Evolutionary conservation across 1,284 basidiomycete genomes (phyloP).

Genomic region (Malassezia arunalokei): DNA sequence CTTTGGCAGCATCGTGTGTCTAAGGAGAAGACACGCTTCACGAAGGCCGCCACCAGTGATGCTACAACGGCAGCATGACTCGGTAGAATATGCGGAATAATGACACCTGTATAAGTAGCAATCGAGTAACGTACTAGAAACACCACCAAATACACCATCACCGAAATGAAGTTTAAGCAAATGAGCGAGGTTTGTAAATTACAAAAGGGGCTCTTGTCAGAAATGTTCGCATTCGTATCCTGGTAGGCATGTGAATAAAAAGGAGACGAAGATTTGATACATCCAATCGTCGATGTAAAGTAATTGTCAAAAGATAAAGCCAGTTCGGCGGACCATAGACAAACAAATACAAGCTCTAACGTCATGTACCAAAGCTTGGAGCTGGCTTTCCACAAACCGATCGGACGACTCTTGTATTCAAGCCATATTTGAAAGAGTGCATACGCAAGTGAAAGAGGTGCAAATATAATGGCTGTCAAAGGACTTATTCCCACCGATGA

Average conservation of each 20-base stretch:
- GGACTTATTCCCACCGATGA: constrained; percentile 69
- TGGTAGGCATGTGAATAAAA: constrained; percentile 52
- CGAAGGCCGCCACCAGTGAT: neutral
- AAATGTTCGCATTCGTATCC: constrained; percentile 22
- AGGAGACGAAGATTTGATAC: constrained; percentile 45
- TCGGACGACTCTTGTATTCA: constrained; percentile 78
- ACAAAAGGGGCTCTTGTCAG: constrained; percentile 52
- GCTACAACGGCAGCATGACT: neutral
- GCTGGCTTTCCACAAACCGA: constrained; percentile 64
- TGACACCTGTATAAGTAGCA: constrained; percentile 9
- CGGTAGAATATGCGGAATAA: constrained; percentile 34
- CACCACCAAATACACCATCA: constrained; percentile 40
- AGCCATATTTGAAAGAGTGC: constrained; percentile 53
- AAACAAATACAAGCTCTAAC: constrained; percentile 64
- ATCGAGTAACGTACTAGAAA: constrained; percentile 22
- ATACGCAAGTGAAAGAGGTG: constrained; percentile 69
- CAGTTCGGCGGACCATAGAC: constrained; percentile 78
- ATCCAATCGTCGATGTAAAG: constrained; percentile 71
- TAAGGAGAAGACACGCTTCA: neutral
- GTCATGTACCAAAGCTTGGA: constrained; percentile 40
- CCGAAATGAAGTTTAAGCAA: constrained; percentile 51
- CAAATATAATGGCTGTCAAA: constrained; percentile 71
- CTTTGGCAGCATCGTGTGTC: constrained; percentile 5
- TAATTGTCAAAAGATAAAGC: constrained; percentile 79
- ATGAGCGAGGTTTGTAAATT: constrained; percentile 47